Evolutionary conservation across 1,284 basidiomycete genomes (phyloP).

Genomic region (Phylloporus gajari): DNA sequence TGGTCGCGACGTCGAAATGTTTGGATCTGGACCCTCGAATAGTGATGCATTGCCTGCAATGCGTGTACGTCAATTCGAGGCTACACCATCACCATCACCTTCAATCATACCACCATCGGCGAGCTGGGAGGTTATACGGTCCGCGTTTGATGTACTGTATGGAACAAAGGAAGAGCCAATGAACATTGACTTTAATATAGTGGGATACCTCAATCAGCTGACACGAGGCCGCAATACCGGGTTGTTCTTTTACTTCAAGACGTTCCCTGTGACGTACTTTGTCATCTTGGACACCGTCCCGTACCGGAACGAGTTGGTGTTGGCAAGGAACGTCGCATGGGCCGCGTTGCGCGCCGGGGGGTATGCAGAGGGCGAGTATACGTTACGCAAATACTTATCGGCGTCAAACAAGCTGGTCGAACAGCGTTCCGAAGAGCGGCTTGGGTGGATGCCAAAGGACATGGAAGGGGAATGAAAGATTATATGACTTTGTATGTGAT

Average conservation of each 20-base stretch:
- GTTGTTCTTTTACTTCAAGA: conserved; percentile 43
- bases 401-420: conserved; percentile 27
- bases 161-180: conserved; percentile 14
- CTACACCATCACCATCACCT: conserved; percentile 16
- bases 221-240: neutral
- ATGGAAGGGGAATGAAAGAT: conserved; percentile 33
- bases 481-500: conserved; percentile 6
- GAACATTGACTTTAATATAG: too few species aligned
- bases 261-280: conserved; percentile 46
- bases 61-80: conserved; percentile 37
- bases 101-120: neutral
- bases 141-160: conserved; percentile 34
- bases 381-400: conserved; percentile 18
- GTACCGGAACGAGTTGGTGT: conserved; percentile 12
- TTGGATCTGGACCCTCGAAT: conserved; percentile 28
- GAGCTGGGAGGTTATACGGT: conserved; percentile 29
- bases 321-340: conserved; percentile 33
- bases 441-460: conserved; percentile 25
- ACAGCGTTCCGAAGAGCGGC: conserved; percentile 19
- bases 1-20: conserved; percentile 32
- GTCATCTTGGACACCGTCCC: conserved; percentile 39
- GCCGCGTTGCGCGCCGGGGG: conserved; percentile 30
- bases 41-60: conserved; percentile 19
- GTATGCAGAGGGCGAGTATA: conserved; percentile 24
- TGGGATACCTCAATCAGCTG: conserved; percentile 23